Evolutionary conservation across 2,329 filamentous ascomycete genomes (phyloP).

Genomic region (Aureobasidium uvarum): DNA sequence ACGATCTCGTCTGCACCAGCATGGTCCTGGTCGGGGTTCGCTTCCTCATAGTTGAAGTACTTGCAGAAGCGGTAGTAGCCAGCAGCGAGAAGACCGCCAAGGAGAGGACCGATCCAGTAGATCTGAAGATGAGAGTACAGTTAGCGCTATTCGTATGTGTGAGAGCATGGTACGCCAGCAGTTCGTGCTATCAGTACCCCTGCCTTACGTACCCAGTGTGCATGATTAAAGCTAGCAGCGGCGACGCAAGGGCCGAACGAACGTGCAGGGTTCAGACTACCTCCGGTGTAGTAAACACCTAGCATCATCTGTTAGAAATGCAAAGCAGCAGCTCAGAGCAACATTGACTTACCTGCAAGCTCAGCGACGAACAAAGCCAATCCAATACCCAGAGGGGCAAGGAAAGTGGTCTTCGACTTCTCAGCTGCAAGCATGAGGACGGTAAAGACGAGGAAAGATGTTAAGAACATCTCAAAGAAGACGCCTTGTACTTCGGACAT

Average conservation of each 20-base stretch:
- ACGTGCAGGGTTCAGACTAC: slow-evolving; percentile 38
- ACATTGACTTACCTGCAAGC: slow-evolving; percentile 29
- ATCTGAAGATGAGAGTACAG: slow-evolving; percentile 28
- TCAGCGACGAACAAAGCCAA: slow-evolving; percentile 34
- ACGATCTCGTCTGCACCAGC: slow-evolving; percentile 25
- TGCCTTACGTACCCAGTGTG: slow-evolving; percentile 31
- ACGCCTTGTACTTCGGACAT: slow-evolving; percentile 36
- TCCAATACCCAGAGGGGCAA: slow-evolving; percentile 32
- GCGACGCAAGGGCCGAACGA: slow-evolving; percentile 39
- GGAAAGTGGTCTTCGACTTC: slow-evolving; percentile 39
- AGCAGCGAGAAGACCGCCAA: slow-evolving; percentile 31
- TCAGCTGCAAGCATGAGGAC: slow-evolving; percentile 41
- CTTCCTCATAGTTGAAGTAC: slow-evolving; percentile 35
- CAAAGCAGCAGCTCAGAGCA: too few species aligned
- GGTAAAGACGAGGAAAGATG: slow-evolving; percentile 36
- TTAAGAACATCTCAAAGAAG: slow-evolving; percentile 41
- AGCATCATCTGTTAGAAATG: slow-evolving; percentile 1
- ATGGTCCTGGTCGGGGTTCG: slow-evolving; percentile 35
- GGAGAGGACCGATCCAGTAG: slow-evolving; percentile 34
- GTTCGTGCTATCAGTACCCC: not conserved
- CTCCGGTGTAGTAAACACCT: slow-evolving; percentile 39
- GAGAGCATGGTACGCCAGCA: too few species aligned
- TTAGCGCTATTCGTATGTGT: not conserved
- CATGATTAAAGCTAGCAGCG: slow-evolving; percentile 33
- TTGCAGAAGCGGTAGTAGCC: slow-evolving; percentile 36